These are phyloP conservation scores for Cladosporium cucumerinum DNA, from an alignment of 2,329 filamentous ascomycete species.

Conservation along the genomic window DNA sequence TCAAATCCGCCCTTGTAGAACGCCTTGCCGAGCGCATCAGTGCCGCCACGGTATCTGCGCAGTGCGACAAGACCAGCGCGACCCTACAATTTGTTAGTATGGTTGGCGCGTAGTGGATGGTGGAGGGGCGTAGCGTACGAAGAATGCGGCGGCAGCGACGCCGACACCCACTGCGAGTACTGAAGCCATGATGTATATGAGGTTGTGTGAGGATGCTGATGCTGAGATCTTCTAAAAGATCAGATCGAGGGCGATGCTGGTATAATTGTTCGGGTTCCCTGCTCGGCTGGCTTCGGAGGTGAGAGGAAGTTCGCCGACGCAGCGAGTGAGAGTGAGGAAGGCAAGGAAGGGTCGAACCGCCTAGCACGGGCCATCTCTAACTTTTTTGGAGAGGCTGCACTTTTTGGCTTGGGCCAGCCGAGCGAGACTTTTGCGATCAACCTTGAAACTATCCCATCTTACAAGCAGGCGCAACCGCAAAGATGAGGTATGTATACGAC, in stretches of 20 bases:
- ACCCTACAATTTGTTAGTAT: slow-evolving; percentile 56
- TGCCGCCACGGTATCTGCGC: slow-evolving; percentile 72
- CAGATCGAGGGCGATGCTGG: background rate
- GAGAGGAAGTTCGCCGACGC: slow-evolving; percentile 11
- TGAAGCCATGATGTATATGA: slow-evolving; percentile 52
- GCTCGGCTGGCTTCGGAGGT: slow-evolving; percentile 8
- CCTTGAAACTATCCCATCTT: background rate
- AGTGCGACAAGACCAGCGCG: slow-evolving; percentile 88
- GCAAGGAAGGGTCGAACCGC: background rate
- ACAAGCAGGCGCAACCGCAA: slow-evolving; percentile 15
- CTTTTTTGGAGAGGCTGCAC: background rate
- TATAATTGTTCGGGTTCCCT: background rate
- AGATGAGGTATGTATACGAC: slow-evolving; percentile 18
- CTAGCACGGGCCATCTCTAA: background rate
- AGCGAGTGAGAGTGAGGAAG: background rate
- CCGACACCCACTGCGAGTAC: slow-evolving; percentile 58
- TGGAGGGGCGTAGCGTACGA: slow-evolving; percentile 51
- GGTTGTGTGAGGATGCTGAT: background rate
- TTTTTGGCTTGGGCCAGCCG: background rate
- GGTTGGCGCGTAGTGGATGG: background rate
- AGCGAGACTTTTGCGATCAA: slow-evolving; percentile 13
- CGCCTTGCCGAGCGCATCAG: slow-evolving; percentile 75
- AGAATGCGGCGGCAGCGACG: slow-evolving; percentile 63
- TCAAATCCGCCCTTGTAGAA: slow-evolving; percentile 99
- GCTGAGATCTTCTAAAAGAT: background rate